Conservation (phyloP, 1,284 basidiomycete genomes). For the Ganoderma boninense region DNA sequence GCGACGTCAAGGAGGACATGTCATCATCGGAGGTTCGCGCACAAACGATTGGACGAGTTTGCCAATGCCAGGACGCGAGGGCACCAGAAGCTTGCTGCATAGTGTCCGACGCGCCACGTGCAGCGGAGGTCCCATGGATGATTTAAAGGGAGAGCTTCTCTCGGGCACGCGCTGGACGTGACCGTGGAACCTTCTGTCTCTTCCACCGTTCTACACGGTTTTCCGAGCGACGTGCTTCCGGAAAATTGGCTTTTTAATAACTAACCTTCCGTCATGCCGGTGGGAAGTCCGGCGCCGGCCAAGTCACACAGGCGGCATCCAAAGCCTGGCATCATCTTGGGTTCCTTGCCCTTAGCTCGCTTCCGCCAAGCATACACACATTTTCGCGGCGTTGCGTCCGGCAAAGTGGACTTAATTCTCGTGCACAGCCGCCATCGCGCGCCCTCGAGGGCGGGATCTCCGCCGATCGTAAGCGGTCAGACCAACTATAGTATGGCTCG, state of each 20-base stretch:
- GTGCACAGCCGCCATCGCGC: slow-evolving; percentile 15
- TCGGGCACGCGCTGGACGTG: slow-evolving; percentile 5
- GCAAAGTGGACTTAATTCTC: slow-evolving; percentile 13
- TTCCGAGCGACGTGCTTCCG: slow-evolving; percentile 16
- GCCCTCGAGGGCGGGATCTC: slow-evolving; percentile 9
- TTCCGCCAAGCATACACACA: neutral
- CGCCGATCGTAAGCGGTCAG: slow-evolving; percentile 17
- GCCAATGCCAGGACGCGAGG: neutral
- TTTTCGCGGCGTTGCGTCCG: slow-evolving; percentile 1
- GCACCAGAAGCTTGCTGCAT: neutral
- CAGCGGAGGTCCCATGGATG: neutral
- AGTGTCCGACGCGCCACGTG: neutral
- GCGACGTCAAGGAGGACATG: neutral
- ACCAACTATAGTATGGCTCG: neutral
- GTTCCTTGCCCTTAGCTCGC: neutral
- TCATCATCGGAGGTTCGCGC: neutral
- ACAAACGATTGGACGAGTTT: slow-evolving; percentile 9
- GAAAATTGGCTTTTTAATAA: slow-evolving; percentile 21
- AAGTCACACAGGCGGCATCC: neutral
- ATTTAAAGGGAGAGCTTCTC: slow-evolving; percentile 25
- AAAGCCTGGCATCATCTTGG: neutral
- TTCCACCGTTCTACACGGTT: neutral
- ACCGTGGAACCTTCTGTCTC: slow-evolving; percentile 10
- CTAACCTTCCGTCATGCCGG: slow-evolving; percentile 8
- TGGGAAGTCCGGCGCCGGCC: slow-evolving; percentile 11